Evolutionary conservation across 164 flowering plant species (phyloP).

Genomic region (Piper betle): DNA sequence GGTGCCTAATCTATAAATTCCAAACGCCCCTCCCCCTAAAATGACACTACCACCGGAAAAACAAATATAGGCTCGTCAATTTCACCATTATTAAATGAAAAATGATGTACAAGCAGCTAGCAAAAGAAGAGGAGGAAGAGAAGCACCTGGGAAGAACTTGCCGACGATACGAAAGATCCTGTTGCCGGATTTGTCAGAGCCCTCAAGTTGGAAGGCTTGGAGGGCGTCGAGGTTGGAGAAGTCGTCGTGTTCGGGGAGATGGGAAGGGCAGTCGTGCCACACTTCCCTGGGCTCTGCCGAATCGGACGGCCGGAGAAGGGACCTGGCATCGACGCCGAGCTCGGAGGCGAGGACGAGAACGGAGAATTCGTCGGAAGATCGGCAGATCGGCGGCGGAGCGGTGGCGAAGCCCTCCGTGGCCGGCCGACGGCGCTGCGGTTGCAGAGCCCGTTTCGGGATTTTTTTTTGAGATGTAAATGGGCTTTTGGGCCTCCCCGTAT

Average conservation of each 20-base stretch:
- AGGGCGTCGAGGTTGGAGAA: constrained; percentile 28
- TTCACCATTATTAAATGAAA: neutral
- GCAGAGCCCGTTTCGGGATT: too few species aligned
- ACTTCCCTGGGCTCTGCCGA: constrained; percentile 31
- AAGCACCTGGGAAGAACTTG: constrained; percentile 73
- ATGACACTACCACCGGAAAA: too few species aligned
- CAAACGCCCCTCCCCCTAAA: too few species aligned
- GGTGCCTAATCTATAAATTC: too few species aligned
- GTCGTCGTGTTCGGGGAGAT: constrained; percentile 15
- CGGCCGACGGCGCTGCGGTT: neutral
- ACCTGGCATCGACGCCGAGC: constrained; percentile 65
- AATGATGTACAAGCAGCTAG: neutral
- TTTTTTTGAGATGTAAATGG: too few species aligned
- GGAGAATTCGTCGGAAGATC: constrained; percentile 52
- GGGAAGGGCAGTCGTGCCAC: constrained; percentile 31
- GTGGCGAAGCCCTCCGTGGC: constrained; percentile 2
- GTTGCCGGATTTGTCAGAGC: constrained; percentile 56
- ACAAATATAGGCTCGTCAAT: neutral
- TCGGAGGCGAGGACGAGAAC: constrained; percentile 78
- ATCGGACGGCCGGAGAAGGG: constrained; percentile 31
- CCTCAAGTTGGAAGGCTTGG: constrained; percentile 48
- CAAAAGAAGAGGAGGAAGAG: neutral
- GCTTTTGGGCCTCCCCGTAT: constrained; percentile 25
- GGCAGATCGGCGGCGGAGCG: constrained; percentile 10
- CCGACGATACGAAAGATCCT: constrained; percentile 84